Evolutionary conservation across 495 filamentous ascomycete genomes (phyloP), one percentile per base, ranked within the genome.

Genomic region (Penicillium coprophilum): DNA sequence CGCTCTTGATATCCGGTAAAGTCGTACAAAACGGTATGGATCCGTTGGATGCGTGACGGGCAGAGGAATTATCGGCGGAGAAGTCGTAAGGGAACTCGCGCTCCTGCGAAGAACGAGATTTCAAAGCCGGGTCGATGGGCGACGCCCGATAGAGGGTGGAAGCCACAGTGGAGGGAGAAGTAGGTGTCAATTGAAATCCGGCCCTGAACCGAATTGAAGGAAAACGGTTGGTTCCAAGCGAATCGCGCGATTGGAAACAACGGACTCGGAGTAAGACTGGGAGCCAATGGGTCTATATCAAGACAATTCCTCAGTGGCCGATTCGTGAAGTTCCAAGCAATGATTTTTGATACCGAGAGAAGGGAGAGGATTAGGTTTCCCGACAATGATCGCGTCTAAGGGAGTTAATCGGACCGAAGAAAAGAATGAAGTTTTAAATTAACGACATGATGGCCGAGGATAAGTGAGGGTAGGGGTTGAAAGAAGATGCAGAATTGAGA

Each of bases 91-190:
- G 53, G 28, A 72, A 68, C 19, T 76, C 71, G 59, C 77, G 71
- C 30, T 66, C 60, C 54, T 72, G 72, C 40, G 76, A 71, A 59
- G 79, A 75, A 27, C 75, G 63, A 53, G 76, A 70, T 64, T 69
- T 76, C 23, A 80, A 74, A 60, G 73, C 69, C 61, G 77, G 76
- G 59, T 84, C 77, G 67, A 84, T 80, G 79, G 80, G 79, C 78
- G 82, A 77, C 64, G 78, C 77, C 80, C 77, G 71, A 65, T 77
- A 82, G 43, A 81, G 58, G 58, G 80, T 68, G 64, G 76, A 75
- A 68, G 72, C 78, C 72, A 77, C 73, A 60, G 72, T 79, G 73
- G 70, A 79, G 65, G 71, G 61, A 72, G 69, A 48, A 47, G 49
- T 55, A 59, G 65, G 54, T 65, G 43, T 64, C 56, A 46, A 66